Conservation (phyloP, 1,284 basidiomycete genomes). For the Leccinum subrobustum region DNA sequence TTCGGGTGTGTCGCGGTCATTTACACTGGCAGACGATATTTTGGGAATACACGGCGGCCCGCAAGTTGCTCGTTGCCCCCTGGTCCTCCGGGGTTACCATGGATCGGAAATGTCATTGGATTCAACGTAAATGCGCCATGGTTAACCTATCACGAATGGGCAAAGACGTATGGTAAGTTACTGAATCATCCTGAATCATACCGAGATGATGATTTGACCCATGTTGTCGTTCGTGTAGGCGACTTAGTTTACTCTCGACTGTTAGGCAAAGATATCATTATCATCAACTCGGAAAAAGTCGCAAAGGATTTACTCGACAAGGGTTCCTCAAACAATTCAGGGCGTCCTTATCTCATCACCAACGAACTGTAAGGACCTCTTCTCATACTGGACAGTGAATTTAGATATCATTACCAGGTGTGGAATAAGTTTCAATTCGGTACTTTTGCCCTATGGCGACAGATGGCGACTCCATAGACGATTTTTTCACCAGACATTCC, state of each 20-base stretch:
- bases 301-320: slow-evolving; percentile 23
- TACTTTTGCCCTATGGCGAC: background rate
- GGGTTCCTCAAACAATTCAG: slow-evolving; percentile 26
- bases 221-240: background rate
- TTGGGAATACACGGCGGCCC: background rate
- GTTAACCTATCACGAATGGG: background rate
- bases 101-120: background rate
- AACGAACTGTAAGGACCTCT: background rate
- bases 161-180: background rate
- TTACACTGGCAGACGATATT: background rate
- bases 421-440: background rate
- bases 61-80: background rate
- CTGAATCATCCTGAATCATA: background rate
- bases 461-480: background rate
- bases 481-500: background rate
- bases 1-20: background rate
- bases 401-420: background rate
- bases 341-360: slow-evolving; percentile 12
- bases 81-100: background rate
- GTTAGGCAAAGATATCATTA: slow-evolving; percentile 12
- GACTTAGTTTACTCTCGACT: background rate
- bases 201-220: background rate
- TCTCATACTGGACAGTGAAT: background rate
- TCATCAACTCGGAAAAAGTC: slow-evolving; percentile 26
- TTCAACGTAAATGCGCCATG: background rate